Evolutionary conservation across 2,329 filamentous ascomycete species (phyloP), one percentile per base, ranked within the genome.

Genomic region (Botryotinia narcissicola): DNA sequence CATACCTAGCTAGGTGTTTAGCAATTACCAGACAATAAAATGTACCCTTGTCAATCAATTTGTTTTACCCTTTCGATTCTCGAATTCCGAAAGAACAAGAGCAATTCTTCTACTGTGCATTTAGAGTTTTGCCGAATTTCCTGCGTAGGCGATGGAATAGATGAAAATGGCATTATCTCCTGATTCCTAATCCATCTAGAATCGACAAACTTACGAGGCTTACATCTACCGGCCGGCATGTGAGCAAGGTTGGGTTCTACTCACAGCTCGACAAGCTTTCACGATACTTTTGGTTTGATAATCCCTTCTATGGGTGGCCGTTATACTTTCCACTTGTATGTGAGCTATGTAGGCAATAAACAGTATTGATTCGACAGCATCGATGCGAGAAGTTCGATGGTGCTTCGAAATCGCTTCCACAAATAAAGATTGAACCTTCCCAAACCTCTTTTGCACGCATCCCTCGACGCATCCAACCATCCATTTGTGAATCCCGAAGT

Each of bases 51-150:
- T 57, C 66, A 6, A n/a, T 32, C 66, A 12, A 37, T 57, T 42
- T 42, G 35, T n/a, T 66, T 46, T 54, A 40, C 64, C 44, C 22
- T 20, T 68, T 40, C 51, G n/a, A 54, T 18, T 20, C 51, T 42
- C 51, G 51, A 57, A 57, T 16, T 29, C 51, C 51, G 51, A 57
- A 57, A 29, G 51, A 57, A 57, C 51, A 57, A 57, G 51, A 29
- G n/a, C 3, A 57, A 29, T 32, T 29, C 51, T 62, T 42, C 40
- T 63, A 57, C 22, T 22, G 51, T 32, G 51, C 14, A 57, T 20
- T 57, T 12, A 18, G 18, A 46, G 42, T 72, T 72, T 72, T 54
- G 54, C 73, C 73, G 73, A 74, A 64, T 35, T 74, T 74, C 51
- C 32, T 73, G 73, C 73, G 73, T 66, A 72, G 61, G 69, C 66